Base-by-base conservation (phyloP, 169 alveolate genomes). In the Babesia ovata region DNA sequence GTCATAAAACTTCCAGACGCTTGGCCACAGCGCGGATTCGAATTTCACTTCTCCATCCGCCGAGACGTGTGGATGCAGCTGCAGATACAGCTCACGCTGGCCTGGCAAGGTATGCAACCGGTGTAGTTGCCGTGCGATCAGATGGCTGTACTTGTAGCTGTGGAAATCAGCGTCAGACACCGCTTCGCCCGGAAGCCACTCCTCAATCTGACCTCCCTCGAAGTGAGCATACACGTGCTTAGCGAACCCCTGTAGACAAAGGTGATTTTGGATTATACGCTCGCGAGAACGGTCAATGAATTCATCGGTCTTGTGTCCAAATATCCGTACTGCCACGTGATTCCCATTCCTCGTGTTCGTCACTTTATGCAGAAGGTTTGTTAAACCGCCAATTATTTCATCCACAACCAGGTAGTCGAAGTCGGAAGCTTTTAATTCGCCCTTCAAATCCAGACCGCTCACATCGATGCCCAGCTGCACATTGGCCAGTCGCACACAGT, bases 201-300 rank as follows among this genome's bases (percentile, higher is more conserved):
- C 92, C 84, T 90, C 94, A 26, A 90, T 86, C 73, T 74, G 90
- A 0, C 94, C 87, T 2, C 90, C 90, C 59, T 83, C 52, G 72
- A 90, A 86, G 69, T 72, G 81, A 0, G 85, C 90, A 53, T 86
- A 90, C 36, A 90, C 84, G 21, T 71, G 46, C 84, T 90, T 90
- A 13, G 90, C 67, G 45, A 90, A 72, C 36, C 84, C 85, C 62
- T 69, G 78, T 28, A 61, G 63, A 19, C 79, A 83, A 24, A 90
- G 79, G 59, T 78, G 86, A 45, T 26, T 46, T 2, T 85, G 63
- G n/a, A 90, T 90, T 29, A 45, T 57, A 26, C 84, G 84, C 57
- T 90, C 94, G 21, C 91, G 53, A n/a, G 62, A 75, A 19, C 94
- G 57, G 67, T 90, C 87, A 13, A 90, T 86, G 69, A 90, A 81